Evolutionary conservation across 129 eudicot species (phyloP), one percentile per base, ranked within the genome.

Genomic region (Centrapalus pauciflorus): DNA sequence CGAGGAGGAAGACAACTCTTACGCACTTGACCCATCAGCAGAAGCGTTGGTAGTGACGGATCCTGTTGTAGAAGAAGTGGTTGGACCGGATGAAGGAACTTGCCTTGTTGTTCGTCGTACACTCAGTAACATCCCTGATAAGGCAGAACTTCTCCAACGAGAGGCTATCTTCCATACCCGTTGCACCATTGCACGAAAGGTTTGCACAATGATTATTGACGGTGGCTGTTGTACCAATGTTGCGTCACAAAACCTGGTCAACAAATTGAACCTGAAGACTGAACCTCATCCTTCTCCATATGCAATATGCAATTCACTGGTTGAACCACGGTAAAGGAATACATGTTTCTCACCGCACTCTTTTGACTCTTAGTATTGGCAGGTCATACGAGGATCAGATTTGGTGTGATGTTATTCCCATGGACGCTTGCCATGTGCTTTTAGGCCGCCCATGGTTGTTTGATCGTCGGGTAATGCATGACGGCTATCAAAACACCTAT

Each of bases 141-240:
- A 5, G 0, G 28, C 4, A 3, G 50, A 14, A 4, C 48, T n/a
- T 8, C 14, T 16, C 4, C 56, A 66, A 32, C 65, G 28, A 6
- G 65, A 59, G 10, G 65, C 65, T 8, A 62, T 62, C 11, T 62
- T 62, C 23, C 68, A 62, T 7, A 62, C 68, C 2, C 10, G 52
- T 0, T 62, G 68, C 2, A 59, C 65, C 23, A 37, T 62, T 5
- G 54, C 33, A 0, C 28, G 32, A 14, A 59, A 30, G 48, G 27
- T 59, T 32, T 59, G 46, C 3, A n/a, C n/a, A n/a, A n/a, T 61
- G 52, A 63, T 64, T 4, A 41, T 64, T 6, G 69, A 64, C n/a
- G 55, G 55, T 0, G 69, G 69, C 1, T 24, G 70, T 2, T 62
- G 52, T 0, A 37, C 68, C 3, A 62, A 62, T 6, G 52, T 62